A percentile compares a stretch with the other conserved stretches of the same genome.
phyloP scores from a whole-genome alignment of 169 alveolate species.

The Eimeria acervulina region DNA sequence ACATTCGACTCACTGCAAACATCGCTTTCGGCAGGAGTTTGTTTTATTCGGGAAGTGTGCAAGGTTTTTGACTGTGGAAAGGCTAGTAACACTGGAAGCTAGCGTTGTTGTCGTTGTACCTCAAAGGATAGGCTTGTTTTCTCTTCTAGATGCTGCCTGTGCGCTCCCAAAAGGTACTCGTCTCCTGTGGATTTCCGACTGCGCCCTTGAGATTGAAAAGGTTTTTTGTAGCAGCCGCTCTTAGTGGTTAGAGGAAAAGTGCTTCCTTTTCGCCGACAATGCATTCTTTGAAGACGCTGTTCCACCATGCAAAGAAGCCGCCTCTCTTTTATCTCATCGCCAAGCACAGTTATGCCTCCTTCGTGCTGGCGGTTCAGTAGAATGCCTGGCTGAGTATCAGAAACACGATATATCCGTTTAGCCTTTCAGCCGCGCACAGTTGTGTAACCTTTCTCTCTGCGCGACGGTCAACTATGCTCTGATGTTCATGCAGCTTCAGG shows the following conservation, averaged over 20 bases:
- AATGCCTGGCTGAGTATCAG: conserved; percentile 5
- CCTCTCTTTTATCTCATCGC: neutral
- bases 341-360: neutral
- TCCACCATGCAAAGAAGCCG: conserved; percentile 13
- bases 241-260: neutral
- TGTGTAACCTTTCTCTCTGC: neutral
- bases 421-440: neutral
- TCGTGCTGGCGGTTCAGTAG: too few species aligned
- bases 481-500: neutral
- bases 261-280: neutral
- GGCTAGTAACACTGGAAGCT: too few species aligned
- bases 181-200: neutral
- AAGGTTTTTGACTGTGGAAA: too few species aligned
- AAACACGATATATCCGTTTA: neutral
- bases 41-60: too few species aligned
- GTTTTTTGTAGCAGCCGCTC: neutral
- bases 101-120: neutral
- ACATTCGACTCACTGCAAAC: too few species aligned
- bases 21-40: too few species aligned
- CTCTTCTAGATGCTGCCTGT: neutral
- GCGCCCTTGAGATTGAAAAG: neutral
- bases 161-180: neutral
- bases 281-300: conserved; percentile 3
- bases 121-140: neutral
- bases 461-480: neutral